A percentile compares a stretch with the other conserved stretches of the same genome.
Evolutionary conservation across 495 filamentous ascomycete genomes (phyloP).

Genomic region (Talaromyces trachyspermus): DNA sequence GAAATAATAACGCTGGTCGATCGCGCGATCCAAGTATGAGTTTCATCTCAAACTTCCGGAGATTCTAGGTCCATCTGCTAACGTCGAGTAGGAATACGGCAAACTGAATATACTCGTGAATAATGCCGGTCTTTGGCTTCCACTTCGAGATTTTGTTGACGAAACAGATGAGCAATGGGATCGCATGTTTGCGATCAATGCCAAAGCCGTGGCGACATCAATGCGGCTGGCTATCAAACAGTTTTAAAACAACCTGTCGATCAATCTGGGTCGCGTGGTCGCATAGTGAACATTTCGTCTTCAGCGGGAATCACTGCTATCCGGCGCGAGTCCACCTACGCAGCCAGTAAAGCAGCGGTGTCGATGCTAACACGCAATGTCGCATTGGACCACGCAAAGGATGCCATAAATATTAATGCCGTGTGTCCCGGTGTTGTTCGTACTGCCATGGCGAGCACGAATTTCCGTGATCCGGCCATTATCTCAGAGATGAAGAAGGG

Average conservation of each 20-base stretch:
- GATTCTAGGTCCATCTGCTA: no score
- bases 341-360: constrained; percentile 45
- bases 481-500: not conserved
- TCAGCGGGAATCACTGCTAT: constrained; percentile 29
- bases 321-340: constrained; percentile 33
- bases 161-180: constrained; percentile 32
- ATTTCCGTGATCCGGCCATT: not conserved
- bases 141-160: not conserved
- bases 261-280: constrained; percentile 39
- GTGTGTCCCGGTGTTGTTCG: not conserved
- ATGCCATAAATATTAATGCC: not conserved
- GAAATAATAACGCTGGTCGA: constrained; percentile 12
- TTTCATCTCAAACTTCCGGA: no score
- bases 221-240: constrained; percentile 42
- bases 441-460: not conserved
- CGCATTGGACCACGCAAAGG: not conserved
- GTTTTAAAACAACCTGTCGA: constrained; percentile 29
- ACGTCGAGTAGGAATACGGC: constrained; percentile 13
- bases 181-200: constrained; percentile 35
- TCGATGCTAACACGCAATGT: constrained; percentile 20
- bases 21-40: no score
- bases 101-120: constrained; percentile 30
- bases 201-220: constrained; percentile 41
- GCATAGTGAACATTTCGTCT: constrained; percentile 48
- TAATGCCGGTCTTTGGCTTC: not conserved